Evolutionary conservation across 768 basidiomycete species (phyloP).

Genomic region (Clavaria fumosa): DNA sequence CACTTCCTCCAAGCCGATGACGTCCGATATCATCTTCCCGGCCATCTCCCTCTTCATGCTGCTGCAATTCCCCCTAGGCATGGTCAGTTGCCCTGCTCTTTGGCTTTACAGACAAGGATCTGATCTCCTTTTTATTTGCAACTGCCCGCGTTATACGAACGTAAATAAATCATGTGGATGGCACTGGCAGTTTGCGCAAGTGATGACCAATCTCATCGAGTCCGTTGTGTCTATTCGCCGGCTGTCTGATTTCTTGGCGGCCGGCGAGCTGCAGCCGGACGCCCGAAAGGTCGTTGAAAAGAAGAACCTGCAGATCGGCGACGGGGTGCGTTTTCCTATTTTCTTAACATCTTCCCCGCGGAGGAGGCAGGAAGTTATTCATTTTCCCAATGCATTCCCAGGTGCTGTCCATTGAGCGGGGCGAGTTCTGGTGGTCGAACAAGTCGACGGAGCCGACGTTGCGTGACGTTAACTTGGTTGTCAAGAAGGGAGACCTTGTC

Average conservation of each 20-base stretch:
- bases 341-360: no score
- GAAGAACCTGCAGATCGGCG: slow-evolving; percentile 32
- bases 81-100: slow-evolving; percentile 30
- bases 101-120: no score
- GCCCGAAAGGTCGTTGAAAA: slow-evolving; percentile 42
- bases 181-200: slow-evolving; percentile 50
- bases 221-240: slow-evolving; percentile 74
- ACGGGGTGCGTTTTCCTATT: slow-evolving; percentile 29
- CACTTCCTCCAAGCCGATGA: slow-evolving; percentile 51
- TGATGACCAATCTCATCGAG: slow-evolving; percentile 73
- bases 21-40: slow-evolving; percentile 91
- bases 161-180: no score
- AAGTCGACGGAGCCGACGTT: slow-evolving; percentile 43
- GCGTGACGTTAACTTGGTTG: slow-evolving; percentile 58
- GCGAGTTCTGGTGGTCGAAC: slow-evolving; percentile 72
- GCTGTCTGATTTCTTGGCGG: slow-evolving; percentile 56
- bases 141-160: no score
- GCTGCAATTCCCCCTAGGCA: slow-evolving; percentile 71
- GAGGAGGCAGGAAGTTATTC: no score
- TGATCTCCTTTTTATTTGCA: no score
- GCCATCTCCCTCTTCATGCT: slow-evolving; percentile 83
- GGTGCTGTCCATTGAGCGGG: slow-evolving; percentile 56
- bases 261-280: slow-evolving; percentile 68
- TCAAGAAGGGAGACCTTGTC: slow-evolving; percentile 72
- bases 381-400: no score